Base-by-base conservation (phyloP, 2,329 filamentous ascomycete genomes). In the Arthrinium phaeospermum region DNA sequence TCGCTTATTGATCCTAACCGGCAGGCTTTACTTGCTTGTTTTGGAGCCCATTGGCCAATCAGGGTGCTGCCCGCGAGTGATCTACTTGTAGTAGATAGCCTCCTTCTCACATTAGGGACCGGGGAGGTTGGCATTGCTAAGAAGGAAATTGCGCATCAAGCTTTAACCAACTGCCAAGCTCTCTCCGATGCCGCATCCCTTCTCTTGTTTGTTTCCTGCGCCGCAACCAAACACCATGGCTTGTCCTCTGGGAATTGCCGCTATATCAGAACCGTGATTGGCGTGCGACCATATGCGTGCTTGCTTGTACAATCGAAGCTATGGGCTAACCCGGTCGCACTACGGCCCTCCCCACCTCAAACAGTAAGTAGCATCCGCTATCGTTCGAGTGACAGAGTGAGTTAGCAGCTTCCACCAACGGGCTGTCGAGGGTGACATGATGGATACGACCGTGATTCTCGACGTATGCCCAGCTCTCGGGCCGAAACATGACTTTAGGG, bases 31-130 rank as follows among this genome's bases (percentile, higher is more conserved):
- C 22, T n/a, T 47, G 46, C 46, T 49, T 49, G 6, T 49, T 16
- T 64, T 64, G 57, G 57, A 22, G 34, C n/a, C 57, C 8, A 41
- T 64, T n/a, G 34, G 34, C 57, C 57, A 64, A 64, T 41, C 57
- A 41, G 0, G 8, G 24, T 8, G 8, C 30, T 64, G 57, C 57
- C 57, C 57, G 57, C 34, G n/a, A 22, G 57, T 12, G 30, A 64
- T 64, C 57, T 64, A n/a, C n/a, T n/a, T n/a, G n/a, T n/a, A n/a
- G n/a, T n/a, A 64, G 30, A 64, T 37, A n/a, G 41, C 6, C 30
- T 8, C 5, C 16, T n/a, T 10, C 8, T 8, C 12, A 14, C 19
- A 10, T 34, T 7, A 57, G 24, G 24, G 10, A 16, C 53, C 19
- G 53, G 53, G 22, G 49, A 19, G 27, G 27, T 19, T 34, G 51